A percentile compares a stretch with the other conserved stretches of the same genome.
Conservation (phyloP, 2,329 filamentous ascomycete species). For the Ceratocystis papillata region DNA sequence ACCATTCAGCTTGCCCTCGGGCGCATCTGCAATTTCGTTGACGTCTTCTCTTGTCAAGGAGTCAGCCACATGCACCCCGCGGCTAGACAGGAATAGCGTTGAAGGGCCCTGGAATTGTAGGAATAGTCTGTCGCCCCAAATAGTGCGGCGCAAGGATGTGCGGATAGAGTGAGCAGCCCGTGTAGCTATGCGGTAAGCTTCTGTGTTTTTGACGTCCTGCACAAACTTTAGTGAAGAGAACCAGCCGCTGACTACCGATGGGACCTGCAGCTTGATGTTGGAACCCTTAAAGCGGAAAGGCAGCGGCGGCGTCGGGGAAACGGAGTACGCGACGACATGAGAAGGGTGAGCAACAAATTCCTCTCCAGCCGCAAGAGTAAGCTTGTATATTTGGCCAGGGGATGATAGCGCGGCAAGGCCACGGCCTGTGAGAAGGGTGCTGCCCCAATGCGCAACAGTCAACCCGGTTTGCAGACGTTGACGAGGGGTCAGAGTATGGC, state of each 20-base stretch:
- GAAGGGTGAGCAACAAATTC: conserved; percentile 85
- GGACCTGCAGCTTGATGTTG: conserved; percentile 64
- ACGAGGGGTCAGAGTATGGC: conserved; percentile 66
- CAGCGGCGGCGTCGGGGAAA: conserved; percentile 59
- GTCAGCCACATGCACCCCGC: conserved; percentile 69
- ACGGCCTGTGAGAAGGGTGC: conserved; percentile 74
- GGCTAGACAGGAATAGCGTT: conserved; percentile 77
- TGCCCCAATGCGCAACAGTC: conserved; percentile 81
- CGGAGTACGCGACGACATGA: conserved; percentile 82
- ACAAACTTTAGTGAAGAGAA: conserved; percentile 65
- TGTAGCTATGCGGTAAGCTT: conserved; percentile 59
- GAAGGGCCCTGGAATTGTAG: conserved; percentile 78
- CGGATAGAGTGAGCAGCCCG: conserved; percentile 57
- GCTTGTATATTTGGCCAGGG: conserved; percentile 78
- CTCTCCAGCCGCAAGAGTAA: conserved; percentile 70
- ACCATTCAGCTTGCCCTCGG: conserved; percentile 58
- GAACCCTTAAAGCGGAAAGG: conserved; percentile 80
- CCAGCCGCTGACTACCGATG: conserved; percentile 50
- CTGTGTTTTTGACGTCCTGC: conserved; percentile 57
- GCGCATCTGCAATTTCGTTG: conserved; percentile 78
- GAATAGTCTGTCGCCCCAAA: conserved; percentile 92
- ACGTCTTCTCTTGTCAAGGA: conserved; percentile 67
- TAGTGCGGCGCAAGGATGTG: conserved; percentile 66
- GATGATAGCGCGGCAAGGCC: conserved; percentile 77
- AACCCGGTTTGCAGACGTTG: conserved; percentile 66